Base-by-base conservation (phyloP, 164 flowering plant species). In the Vitis riparia region DNA sequence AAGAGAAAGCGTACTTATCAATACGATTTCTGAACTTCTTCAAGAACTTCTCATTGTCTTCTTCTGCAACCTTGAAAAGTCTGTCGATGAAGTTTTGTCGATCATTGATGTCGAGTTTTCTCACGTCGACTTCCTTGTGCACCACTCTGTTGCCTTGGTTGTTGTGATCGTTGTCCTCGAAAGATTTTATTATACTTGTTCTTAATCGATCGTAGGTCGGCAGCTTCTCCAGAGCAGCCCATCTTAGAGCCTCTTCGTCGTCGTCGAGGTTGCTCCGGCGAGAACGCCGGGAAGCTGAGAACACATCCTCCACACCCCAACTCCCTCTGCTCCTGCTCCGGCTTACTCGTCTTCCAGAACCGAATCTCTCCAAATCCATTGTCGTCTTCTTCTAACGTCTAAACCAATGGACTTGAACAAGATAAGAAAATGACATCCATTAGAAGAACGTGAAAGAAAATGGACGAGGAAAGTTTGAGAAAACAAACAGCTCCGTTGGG, bases 11-110 rank as follows among this genome's bases (percentile, higher is more conserved):
- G 17, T 77, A 94, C 98, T 83, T 86, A 30, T 92, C 97, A 52
- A 92, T 87, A 55, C 98, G 81, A 60, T 84, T 72, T 62, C 91
- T 83, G 63, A 92, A 82, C 72, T 88, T 94, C 56, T 44, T 75
- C 79, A 94, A 72, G 89, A 86, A 92, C 83, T 80, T 89, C 84
- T 94, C 98, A 64, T 92, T 94, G 74, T 94, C 97, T 73, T 92
- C 98, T 69, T 94, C 97, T 0, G 97, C 90, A 67, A 87, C 91
- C 79, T 69, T 88, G 29, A 94, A 85, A 7, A 94, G 32, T 61
- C 81, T 76, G 32, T 94, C 97, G 29, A 94, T 85, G 79, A 94
- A 88, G 13, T 84, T 72, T 59, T 87, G 89, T 47, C 86, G 63
- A 5, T 92, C 95, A 17, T 80, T 77, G 16, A 80, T 23, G 19